Evolutionary conservation across 495 filamentous ascomycete genomes (phyloP), one percentile per base, ranked within the genome.

Genomic region (Schizothecium vesticola): DNA sequence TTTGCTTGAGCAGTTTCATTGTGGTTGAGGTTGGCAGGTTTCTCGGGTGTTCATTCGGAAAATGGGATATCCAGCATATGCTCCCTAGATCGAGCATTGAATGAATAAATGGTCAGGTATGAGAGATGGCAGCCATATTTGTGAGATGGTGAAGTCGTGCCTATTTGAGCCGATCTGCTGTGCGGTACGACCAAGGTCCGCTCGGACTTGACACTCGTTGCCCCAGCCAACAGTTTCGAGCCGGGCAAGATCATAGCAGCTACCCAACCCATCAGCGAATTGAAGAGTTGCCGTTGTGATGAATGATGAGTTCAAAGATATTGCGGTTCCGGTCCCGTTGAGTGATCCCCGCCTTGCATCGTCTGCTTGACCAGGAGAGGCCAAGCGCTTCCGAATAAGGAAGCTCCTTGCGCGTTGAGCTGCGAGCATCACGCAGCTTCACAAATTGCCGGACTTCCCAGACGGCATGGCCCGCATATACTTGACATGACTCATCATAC

Each of bases 1-100:
- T 97, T 97, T 79, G 81, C 80, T 79, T 85, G 75, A 80, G 72
- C 66, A 77, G 74, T 78, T 78, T 78, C 74, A 75, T 78, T 67
- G 69, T 73, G 68, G 74, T 74, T 79, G 79, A 76, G 78, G 77
- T 82, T 78, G 82, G 82, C 78, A 79, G 81, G 79, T 75, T 80
- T 78, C 80, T 79, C 78, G 73, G 82, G 81, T 83, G 80, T 84
- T 84, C 78, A 83, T 76, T 79, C 80, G 81, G 81, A 80, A 82
- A 79, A 82, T 75, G 81, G 81, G 80, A 82, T 82, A 81, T 77
- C 74, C 75, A 76, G 80, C 77, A 79, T 83, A 78, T 78, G 80
- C 80, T 82, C 77, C 69, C 68, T 75, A 81, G 74, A 69, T 73
- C 69, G 78, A 71, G 75, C 76, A 77, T 70, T 74, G 73, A 77